Conservation (phyloP, 106 monocot genomes). For the Dendrobium catenatum region DNA sequence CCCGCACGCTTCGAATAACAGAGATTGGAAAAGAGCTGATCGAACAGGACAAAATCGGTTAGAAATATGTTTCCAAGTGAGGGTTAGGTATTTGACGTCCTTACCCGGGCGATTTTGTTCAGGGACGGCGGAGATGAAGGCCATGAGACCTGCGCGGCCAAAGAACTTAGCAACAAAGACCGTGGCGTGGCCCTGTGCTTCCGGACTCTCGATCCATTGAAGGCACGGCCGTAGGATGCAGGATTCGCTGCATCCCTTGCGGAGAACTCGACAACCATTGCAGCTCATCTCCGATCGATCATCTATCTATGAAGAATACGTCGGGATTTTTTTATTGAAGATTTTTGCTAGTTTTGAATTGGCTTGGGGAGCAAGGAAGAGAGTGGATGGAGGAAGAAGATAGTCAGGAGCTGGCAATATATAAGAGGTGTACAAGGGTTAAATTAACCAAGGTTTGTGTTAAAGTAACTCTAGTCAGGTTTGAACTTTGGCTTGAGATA, state of each 20-base stretch:
- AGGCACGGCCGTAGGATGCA: slow-evolving; percentile 65
- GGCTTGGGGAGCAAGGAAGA: background rate
- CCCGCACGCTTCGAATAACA: slow-evolving; percentile 80
- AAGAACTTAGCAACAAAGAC: slow-evolving; percentile 80
- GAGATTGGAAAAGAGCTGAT: slow-evolving; percentile 73
- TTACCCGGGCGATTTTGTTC: slow-evolving; percentile 44
- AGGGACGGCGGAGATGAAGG: slow-evolving; percentile 51
- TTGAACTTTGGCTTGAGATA: background rate
- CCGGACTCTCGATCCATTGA: slow-evolving; percentile 58
- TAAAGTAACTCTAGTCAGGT: background rate
- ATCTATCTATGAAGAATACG: background rate
- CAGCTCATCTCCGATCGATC: slow-evolving; percentile 50
- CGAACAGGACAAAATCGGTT: background rate
- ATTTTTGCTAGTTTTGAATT: background rate
- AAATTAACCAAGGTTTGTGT: background rate
- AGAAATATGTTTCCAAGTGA: background rate
- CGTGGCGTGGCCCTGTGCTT: slow-evolving; percentile 77
- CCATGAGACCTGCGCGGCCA: slow-evolving; percentile 63
- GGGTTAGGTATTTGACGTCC: background rate
- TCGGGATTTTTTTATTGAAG: too few relatives aligned
- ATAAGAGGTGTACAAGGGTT: background rate
- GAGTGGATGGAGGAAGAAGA: background rate
- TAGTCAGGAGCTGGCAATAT: background rate
- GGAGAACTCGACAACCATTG: slow-evolving; percentile 66
- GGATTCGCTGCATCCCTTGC: slow-evolving; percentile 72